phyloP scores from a whole-genome alignment of 2,329 filamentous ascomycete species.

The Penicillium italicum region DNA sequence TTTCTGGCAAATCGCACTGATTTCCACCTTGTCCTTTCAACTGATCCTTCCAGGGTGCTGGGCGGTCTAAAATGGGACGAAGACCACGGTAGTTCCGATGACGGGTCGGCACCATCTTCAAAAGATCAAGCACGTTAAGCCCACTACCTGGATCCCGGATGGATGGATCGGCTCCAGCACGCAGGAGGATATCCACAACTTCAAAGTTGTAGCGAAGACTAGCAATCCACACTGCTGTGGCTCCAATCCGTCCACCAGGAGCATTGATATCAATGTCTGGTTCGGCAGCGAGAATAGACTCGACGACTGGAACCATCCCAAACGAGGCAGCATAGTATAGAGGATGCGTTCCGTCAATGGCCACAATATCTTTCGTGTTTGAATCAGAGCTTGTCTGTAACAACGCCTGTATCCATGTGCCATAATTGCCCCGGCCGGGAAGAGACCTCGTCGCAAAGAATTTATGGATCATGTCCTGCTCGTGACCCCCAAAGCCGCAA shows the following conservation, averaged over 20 bases:
- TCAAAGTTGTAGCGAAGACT: slow-evolving; percentile 14
- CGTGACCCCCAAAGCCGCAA: not conserved
- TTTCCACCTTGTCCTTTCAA: not conserved
- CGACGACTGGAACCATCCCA: slow-evolving; percentile 17
- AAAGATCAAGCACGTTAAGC: slow-evolving; percentile 8
- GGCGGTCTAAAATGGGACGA: slow-evolving; percentile 6
- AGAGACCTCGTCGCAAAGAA: slow-evolving; percentile 16
- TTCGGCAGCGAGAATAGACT: slow-evolving; percentile 15
- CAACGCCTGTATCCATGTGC: slow-evolving; percentile 16
- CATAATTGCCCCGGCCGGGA: slow-evolving; percentile 17
- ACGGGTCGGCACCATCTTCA: not conserved
- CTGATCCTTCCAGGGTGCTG: slow-evolving; percentile 3
- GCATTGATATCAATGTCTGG: slow-evolving; percentile 18
- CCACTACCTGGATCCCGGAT: slow-evolving; percentile 15
- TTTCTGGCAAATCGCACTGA: not conserved
- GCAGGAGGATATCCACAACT: slow-evolving; percentile 14
- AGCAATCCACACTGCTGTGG: slow-evolving; percentile 20
- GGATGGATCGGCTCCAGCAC: slow-evolving; percentile 20
- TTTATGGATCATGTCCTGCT: slow-evolving; percentile 4
- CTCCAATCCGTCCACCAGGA: slow-evolving; percentile 15
- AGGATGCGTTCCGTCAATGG: slow-evolving; percentile 17
- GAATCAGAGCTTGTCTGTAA: not conserved
- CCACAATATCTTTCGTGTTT: not conserved
- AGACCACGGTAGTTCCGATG: slow-evolving; percentile 3
- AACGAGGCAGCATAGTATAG: slow-evolving; percentile 23